Percentiles rank a stretch among this genome's conserved stretches.
Conservation (phyloP, 345 rosid species). For the Brassica juncea region DNA sequence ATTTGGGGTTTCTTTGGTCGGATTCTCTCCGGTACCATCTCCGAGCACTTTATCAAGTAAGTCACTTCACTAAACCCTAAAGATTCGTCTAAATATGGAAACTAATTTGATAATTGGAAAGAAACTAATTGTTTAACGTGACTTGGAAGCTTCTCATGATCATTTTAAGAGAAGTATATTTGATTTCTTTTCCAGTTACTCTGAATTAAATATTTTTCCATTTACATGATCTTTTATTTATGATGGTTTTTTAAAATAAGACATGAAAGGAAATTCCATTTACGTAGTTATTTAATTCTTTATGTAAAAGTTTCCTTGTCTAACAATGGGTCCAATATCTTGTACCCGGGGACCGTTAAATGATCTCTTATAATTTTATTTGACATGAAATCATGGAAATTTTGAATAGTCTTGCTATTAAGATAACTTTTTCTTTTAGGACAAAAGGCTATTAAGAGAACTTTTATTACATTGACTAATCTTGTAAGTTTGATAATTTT, state of each 20-base stretch:
- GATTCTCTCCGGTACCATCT: constrained; percentile 49
- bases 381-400: constrained; percentile 7
- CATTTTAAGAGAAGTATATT: constrained; percentile 4
- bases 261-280: not conserved
- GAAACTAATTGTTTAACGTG: constrained; percentile 13
- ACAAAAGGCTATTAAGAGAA: not conserved
- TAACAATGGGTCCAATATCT: constrained; percentile 19
- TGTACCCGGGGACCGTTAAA: constrained; percentile 30
- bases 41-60: constrained; percentile 53
- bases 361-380: not conserved
- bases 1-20: constrained; percentile 72
- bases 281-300: not conserved
- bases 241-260: not conserved
- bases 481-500: not conserved
- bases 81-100: not conserved
- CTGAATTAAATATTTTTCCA: constrained; percentile 9
- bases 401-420: not conserved
- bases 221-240: not conserved
- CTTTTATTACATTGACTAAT: constrained; percentile 14
- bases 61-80: constrained; percentile 28
- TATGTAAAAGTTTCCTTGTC: constrained; percentile 26
- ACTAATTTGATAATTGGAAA: not conserved
- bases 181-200: constrained; percentile 26
- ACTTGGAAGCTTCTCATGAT: not conserved
- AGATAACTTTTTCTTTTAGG: too few species aligned